These are phyloP conservation scores for Irpex rosettiformis DNA, from an alignment of 1,284 basidiomycete species.

Conservation along the genomic window DNA sequence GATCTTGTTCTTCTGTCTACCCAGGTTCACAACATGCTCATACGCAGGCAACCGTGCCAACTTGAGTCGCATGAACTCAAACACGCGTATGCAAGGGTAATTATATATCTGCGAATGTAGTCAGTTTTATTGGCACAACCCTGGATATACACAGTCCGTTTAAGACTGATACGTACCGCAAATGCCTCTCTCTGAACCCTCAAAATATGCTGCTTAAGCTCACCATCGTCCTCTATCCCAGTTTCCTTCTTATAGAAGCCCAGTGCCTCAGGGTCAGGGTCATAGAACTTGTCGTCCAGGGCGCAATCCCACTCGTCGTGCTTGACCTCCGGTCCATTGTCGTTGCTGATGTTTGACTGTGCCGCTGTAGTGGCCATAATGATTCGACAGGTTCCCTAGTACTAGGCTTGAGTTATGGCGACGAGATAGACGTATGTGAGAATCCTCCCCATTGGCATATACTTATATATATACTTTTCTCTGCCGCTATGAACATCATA, in stretches of 20 bases:
- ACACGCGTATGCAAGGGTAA: constrained; percentile 39
- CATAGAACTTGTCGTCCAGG: neutral
- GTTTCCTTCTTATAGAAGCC: constrained; percentile 39
- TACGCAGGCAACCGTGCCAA: constrained; percentile 41
- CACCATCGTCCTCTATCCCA: constrained; percentile 36
- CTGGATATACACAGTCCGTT: neutral
- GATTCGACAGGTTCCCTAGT: neutral
- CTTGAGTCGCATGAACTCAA: constrained; percentile 34
- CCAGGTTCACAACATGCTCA: constrained; percentile 36
- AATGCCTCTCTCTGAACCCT: constrained; percentile 43
- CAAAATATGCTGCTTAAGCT: constrained; percentile 43
- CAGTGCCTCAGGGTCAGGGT: constrained; percentile 26
- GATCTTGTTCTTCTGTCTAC: constrained; percentile 37
- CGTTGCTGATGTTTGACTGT: too few species aligned
- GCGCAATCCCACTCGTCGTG: neutral
- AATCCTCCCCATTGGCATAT: too few species aligned
- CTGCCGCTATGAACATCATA: too few species aligned
- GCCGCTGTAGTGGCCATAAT: too few species aligned
- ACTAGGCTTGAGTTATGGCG: too few species aligned
- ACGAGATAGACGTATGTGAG: too few species aligned
- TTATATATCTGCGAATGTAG: constrained; percentile 23
- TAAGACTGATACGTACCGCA: constrained; percentile 24
- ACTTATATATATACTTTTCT: too few species aligned
- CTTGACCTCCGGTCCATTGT: neutral
- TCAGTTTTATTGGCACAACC: neutral